Base-by-base conservation (phyloP, 2,329 filamentous ascomycete genomes). In the Stemphylium beticola region DNA sequence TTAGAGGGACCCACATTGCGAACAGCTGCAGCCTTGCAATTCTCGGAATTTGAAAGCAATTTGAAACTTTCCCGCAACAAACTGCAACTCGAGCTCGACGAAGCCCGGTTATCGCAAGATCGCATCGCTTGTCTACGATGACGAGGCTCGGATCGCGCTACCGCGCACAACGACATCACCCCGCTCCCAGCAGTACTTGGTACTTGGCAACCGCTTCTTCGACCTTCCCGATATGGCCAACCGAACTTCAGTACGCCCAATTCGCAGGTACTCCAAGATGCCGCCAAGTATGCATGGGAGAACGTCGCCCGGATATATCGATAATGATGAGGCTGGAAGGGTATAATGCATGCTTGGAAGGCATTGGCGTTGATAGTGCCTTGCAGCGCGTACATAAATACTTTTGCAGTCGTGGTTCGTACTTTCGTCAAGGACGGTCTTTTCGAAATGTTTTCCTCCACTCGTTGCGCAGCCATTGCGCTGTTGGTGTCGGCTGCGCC, bases 401-500 rank as follows among this genome's bases (percentile, higher is more conserved):
- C 10, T 37, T 12, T 14, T 14, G 18, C n/a, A 20, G 6, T 32
- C 20, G 24, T 36, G 20, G 8, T 26, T 9, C n/a, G 42, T 45
- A 36, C 31, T 29, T 45, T 12, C 7, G 32, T 36, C 33, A 42
- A 38, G 37, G 33, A 48, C 26, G 29, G 24, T 46, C 38, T 15
- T 29, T 29, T 36, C 29, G 43, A 42, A 4, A 60, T 60, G 57
- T 40, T 49, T 42, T 44, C 38, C 32, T 22, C 31, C 12, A 5
- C 37, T 36, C 34, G 48, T 31, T 38, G 44, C 12, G 29, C 48
- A 43, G 51, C 55, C 18, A 5, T 38, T 4, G 29, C 48, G 51
- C 44, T 61, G 56, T 43, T 61, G 20, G 24, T 39, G 26, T 43
- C 49, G 22, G 55, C 52, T n/a, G 20, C 43, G 2, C 44, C 55